Conservation (phyloP, 192 early-diverging fungal species). For the Podila verticillata region DNA sequence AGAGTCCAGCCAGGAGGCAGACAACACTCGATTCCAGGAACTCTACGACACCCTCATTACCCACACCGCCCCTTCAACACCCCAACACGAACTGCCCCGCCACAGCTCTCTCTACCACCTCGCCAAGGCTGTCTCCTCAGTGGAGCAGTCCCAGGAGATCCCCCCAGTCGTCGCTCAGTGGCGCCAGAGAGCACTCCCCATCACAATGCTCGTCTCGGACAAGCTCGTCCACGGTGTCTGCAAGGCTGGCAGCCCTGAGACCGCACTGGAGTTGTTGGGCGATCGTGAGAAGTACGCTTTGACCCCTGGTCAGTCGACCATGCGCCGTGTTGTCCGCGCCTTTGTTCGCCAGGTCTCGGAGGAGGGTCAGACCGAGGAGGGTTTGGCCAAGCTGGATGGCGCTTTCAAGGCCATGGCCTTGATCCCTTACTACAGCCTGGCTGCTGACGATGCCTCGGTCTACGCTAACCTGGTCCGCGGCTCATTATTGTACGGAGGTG, state of each 20-base stretch:
- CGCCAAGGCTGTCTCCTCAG: conserved; percentile 9
- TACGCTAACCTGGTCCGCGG: conserved; percentile 38
- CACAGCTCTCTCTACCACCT: conserved; percentile 29
- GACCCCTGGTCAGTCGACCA: conserved; percentile 23
- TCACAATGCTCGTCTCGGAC: conserved; percentile 16
- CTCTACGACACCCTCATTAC: conserved; percentile 19
- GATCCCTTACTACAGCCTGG: conserved; percentile 47
- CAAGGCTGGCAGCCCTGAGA: conserved; percentile 32
- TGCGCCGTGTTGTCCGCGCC: conserved; percentile 39
- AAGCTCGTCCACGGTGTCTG: conserved; percentile 30
- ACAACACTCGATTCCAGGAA: conserved; percentile 23
- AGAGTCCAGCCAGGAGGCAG: not conserved
- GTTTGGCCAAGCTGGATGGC: conserved; percentile 34
- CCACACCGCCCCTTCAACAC: conserved; percentile 11
- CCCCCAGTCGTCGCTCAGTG: conserved; percentile 30
- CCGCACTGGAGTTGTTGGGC: conserved; percentile 37
- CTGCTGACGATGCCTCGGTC: conserved; percentile 34
- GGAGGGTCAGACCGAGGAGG: conserved; percentile 17
- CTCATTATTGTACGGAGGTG: conserved; percentile 34
- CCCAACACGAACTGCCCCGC: conserved; percentile 24
- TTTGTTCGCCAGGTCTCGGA: conserved; percentile 29
- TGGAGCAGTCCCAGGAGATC: conserved; percentile 19
- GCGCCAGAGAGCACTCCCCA: conserved; percentile 18
- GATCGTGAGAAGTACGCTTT: conserved; percentile 35
- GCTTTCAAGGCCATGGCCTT: conserved; percentile 47